These are phyloP conservation scores for Cordyceps cateniannulata DNA, from an alignment of 2,329 filamentous ascomycete species.

Conservation along the genomic window DNA sequence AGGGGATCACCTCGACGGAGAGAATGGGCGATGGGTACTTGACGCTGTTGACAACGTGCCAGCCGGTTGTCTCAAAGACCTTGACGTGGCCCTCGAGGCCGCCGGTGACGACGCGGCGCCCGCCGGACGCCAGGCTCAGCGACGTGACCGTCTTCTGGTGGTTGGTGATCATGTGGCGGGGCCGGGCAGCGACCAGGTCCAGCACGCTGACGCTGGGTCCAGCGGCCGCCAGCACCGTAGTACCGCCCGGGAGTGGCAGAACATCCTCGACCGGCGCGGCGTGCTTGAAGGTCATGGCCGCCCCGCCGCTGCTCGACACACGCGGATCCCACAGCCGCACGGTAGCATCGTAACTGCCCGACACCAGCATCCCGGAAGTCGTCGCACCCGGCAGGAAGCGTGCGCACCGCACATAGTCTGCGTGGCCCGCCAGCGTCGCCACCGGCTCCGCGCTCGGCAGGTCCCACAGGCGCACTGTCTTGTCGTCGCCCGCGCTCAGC, in stretches of 20 bases:
- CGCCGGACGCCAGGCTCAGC: conserved; percentile 73
- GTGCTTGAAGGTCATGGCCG: conserved; percentile 93
- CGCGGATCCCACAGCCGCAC: conserved; percentile 92
- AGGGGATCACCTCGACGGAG: conserved; percentile 65
- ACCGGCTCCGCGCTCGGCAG: conserved; percentile 72
- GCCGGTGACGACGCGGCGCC: conserved; percentile 75
- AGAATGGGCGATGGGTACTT: conserved; percentile 93
- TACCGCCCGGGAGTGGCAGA: conserved; percentile 80
- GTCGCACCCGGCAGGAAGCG: conserved; percentile 68
- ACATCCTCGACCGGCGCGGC: conserved; percentile 82
- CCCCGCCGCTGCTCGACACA: conserved; percentile 48
- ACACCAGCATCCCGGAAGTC: conserved; percentile 70
- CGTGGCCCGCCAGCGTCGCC: conserved; percentile 76
- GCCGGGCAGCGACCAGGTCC: conserved; percentile 85
- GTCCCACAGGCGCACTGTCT: conserved; percentile 91
- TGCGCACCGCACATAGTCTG: conserved; percentile 86
- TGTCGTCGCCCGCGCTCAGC: conserved; percentile 87
- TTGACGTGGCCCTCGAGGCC: conserved; percentile 95
- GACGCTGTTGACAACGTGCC: conserved; percentile 92
- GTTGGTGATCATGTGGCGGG: conserved; percentile 79
- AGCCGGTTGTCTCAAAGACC: conserved; percentile 86
- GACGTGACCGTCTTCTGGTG: conserved; percentile 97
- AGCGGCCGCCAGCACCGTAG: conserved; percentile 76
- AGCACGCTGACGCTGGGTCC: conserved; percentile 86
- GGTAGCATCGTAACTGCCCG: conserved; percentile 90